Conservation (phyloP, 1,139 yeast genomes). For the Pichia sp. region DNA sequence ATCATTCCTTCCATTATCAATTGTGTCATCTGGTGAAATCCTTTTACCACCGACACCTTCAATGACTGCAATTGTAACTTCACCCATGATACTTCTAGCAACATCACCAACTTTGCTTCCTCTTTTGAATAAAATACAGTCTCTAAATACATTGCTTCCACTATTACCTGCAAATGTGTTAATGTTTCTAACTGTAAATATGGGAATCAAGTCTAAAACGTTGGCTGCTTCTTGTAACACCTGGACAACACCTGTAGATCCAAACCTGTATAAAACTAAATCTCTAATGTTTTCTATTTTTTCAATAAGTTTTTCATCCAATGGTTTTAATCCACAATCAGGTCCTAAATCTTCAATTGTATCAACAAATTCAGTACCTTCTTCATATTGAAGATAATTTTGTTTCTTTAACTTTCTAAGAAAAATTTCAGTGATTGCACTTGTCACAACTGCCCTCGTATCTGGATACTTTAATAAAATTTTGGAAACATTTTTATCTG, state of each 20-base stretch:
- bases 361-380: conserved; percentile 91
- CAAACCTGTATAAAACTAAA: conserved; percentile 85
- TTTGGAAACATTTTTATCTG: conserved; percentile 93
- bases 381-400: conserved; percentile 78
- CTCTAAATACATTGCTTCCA: conserved; percentile 68
- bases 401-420: conserved; percentile 77
- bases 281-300: conserved; percentile 85
- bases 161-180: conserved; percentile 72
- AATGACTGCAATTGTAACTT: conserved; percentile 85
- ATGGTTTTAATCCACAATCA: conserved; percentile 58
- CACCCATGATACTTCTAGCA: conserved; percentile 88
- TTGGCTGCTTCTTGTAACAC: conserved; percentile 86
- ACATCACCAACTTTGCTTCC: conserved; percentile 85
- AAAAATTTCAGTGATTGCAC: conserved; percentile 89
- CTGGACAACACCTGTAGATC: conserved; percentile 93
- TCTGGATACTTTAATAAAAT: conserved; percentile 78
- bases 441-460: conserved; percentile 73
- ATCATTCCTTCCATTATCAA: conserved; percentile 76
- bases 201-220: conserved; percentile 71
- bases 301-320: conserved; percentile 73
- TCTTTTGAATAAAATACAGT: conserved; percentile 73
- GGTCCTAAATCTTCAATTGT: conserved; percentile 80
- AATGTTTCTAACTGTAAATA: conserved; percentile 84
- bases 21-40: conserved; percentile 75
- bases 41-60: conserved; percentile 84